These are phyloP conservation scores for Pythium guiyangense DNA, from an alignment of 352 stramenopile species.

Conservation along the genomic window DNA sequence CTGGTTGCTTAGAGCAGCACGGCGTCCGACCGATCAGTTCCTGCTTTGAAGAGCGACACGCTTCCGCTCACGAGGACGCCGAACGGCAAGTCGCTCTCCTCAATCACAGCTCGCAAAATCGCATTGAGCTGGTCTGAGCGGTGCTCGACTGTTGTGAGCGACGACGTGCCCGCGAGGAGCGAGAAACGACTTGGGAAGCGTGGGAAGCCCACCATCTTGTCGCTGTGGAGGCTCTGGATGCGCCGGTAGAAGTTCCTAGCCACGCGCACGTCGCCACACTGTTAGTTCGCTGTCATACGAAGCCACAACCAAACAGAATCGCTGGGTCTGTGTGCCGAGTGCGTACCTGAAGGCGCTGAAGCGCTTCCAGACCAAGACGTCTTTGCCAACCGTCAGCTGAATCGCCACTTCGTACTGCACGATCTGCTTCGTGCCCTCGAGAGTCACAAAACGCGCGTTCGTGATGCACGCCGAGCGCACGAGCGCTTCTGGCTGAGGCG, in stretches of 20 bases:
- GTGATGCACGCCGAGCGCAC: no score
- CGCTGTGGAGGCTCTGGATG: not conserved
- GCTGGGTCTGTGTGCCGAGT: no score
- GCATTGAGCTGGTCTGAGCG: not conserved
- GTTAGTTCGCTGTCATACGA: no score
- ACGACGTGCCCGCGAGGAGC: not conserved
- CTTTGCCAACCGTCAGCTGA: no score
- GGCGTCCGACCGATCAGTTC: slow-evolving; percentile 1
- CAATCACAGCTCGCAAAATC: not conserved
- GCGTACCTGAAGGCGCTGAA: slow-evolving; percentile 1
- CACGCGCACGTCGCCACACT: no score
- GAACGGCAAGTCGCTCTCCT: not conserved
- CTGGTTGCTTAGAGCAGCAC: no score
- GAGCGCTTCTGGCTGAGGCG: no score
- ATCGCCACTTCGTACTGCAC: no score
- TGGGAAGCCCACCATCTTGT: not conserved
- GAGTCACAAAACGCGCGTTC: no score
- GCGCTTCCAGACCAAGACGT: not conserved
- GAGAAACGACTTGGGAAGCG: not conserved
- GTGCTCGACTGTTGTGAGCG: not conserved
- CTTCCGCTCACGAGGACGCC: not conserved
- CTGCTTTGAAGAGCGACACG: slow-evolving; percentile 1
- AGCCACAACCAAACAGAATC: no score
- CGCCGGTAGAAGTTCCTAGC: not conserved
- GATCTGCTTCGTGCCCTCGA: no score